Percentiles rank a stretch among this genome's conserved stretches.
Conservation (phyloP, 176 grass and related monocot genomes). For the Metroxylon sagu region DNA sequence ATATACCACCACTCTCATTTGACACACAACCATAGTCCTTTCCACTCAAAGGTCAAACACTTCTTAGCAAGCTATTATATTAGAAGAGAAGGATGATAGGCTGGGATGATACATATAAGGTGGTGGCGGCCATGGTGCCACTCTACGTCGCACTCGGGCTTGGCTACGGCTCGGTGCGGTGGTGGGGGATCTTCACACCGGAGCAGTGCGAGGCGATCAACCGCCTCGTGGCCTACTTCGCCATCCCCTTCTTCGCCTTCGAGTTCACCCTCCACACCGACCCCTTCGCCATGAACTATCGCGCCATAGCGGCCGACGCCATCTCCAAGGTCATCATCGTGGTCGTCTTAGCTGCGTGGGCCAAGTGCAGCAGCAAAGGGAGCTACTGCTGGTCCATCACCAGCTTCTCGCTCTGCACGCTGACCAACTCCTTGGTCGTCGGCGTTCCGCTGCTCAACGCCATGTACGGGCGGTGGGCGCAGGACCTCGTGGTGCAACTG, state of each 20-base stretch:
- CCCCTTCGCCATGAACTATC: conserved; percentile 58
- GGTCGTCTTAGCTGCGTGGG: conserved; percentile 32
- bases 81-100: conserved; percentile 42
- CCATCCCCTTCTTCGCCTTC: conserved; percentile 82
- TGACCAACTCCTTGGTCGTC: conserved; percentile 33
- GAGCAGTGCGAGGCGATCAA: conserved; percentile 78
- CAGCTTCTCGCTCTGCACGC: conserved; percentile 38
- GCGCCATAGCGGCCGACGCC: conserved; percentile 63
- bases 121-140: conserved; percentile 70
- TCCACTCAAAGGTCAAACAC: too few relatives aligned
- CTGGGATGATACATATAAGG: conserved; percentile 78
- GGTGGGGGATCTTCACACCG: conserved; percentile 77
- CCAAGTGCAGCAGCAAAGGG: neutral
- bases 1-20: too few relatives aligned
- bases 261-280: conserved; percentile 62
- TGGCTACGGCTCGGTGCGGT: conserved; percentile 70
- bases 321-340: conserved; percentile 49
- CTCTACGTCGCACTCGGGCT: conserved; percentile 79
- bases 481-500: conserved; percentile 71
- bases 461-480: conserved; percentile 52
- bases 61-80: too few relatives aligned
- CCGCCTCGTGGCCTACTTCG: conserved; percentile 74
- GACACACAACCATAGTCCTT: too few relatives aligned
- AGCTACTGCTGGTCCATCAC: conserved; percentile 45
- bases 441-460: conserved; percentile 41